Conservation (phyloP, 2,329 filamentous ascomycete species). For the Microcyclospora tardicrescens region DNA sequence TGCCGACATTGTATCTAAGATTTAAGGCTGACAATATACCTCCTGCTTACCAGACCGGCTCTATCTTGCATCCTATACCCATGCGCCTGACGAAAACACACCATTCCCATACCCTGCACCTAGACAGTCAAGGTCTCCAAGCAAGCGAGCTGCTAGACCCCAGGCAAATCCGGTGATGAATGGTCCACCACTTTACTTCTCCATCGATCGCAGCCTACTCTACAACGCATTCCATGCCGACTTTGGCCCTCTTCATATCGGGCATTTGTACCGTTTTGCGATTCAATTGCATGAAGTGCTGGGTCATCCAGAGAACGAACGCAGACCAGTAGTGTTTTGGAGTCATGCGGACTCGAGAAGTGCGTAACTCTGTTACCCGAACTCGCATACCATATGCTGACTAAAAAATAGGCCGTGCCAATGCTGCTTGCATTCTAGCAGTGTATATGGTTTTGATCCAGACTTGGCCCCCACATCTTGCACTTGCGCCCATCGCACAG, state of each 20-base stretch:
- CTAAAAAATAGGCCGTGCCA: constrained; percentile 57
- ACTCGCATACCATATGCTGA: too few relatives aligned
- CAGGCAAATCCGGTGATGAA: constrained; percentile 28
- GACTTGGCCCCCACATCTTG: constrained; percentile 91
- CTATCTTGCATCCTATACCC: constrained; percentile 84
- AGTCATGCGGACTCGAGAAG: constrained; percentile 84
- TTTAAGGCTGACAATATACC: constrained; percentile 7
- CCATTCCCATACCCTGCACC: constrained; percentile 67
- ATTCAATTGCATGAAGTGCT: constrained; percentile 92
- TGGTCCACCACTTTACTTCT: constrained; percentile 79
- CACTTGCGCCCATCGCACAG: constrained; percentile 88
- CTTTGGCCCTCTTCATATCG: constrained; percentile 94
- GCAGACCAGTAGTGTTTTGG: constrained; percentile 89
- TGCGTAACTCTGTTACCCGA: constrained; percentile 33
- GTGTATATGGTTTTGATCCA: constrained; percentile 99
- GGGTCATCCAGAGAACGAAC: constrained; percentile 79
- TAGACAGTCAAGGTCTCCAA: constrained; percentile 49
- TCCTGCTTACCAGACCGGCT: constrained; percentile 56
- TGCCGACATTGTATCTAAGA: not conserved
- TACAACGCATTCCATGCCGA: constrained; percentile 99
- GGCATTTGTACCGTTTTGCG: constrained; percentile 91
- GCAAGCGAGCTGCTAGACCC: constrained; percentile 58
- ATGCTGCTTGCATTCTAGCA: constrained; percentile 85
- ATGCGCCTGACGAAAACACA: constrained; percentile 66
- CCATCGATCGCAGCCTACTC: constrained; percentile 66